Evolutionary conservation across 805 yeast genomes (phyloP).

Genomic region (Candida tammaniensis): DNA sequence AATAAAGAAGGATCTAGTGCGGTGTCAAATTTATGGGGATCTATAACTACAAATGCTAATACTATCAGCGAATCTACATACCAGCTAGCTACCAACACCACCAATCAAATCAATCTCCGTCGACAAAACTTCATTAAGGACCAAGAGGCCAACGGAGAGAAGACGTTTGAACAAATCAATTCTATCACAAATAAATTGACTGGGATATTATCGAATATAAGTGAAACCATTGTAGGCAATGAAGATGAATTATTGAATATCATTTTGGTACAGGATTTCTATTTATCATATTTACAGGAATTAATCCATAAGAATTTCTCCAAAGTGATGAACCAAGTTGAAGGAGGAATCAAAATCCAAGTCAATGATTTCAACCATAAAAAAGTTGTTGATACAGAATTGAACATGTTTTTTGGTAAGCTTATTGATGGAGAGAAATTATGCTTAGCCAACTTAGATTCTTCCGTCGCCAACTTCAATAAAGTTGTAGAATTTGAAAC

Average conservation of each 20-base stretch:
- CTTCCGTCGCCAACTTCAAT: conserved; percentile 50
- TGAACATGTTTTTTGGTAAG: conserved; percentile 75
- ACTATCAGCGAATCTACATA: conserved; percentile 49
- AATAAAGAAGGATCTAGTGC: conserved; percentile 62
- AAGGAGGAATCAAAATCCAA: conserved; percentile 67
- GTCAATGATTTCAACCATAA: conserved; percentile 48
- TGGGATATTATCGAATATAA: conserved; percentile 34
- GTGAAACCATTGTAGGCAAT: conserved; percentile 47
- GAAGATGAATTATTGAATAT: conserved; percentile 45
- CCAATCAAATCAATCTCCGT: conserved; percentile 39
- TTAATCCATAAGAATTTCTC: conserved; percentile 55
- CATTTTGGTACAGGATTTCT: conserved; percentile 61
- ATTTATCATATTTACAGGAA: conserved; percentile 43
- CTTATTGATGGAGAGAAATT: conserved; percentile 83
- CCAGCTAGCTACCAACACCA: conserved; percentile 45
- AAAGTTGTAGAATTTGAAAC: conserved; percentile 18
- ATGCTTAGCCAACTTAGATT: conserved; percentile 82
- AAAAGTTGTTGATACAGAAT: conserved; percentile 33
- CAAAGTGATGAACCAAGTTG: conserved; percentile 69
- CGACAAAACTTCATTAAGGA: conserved; percentile 32
- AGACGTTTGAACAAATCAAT: conserved; percentile 24
- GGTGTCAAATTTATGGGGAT: conserved; percentile 66
- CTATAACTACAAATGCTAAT: conserved; percentile 53
- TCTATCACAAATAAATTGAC: conserved; percentile 29
- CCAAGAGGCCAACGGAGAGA: conserved; percentile 15